A percentile compares a stretch with the other conserved stretches of the same genome.
phyloP scores from a whole-genome alignment of 1,284 basidiomycete genomes.

The Ganoderma boninense region DNA sequence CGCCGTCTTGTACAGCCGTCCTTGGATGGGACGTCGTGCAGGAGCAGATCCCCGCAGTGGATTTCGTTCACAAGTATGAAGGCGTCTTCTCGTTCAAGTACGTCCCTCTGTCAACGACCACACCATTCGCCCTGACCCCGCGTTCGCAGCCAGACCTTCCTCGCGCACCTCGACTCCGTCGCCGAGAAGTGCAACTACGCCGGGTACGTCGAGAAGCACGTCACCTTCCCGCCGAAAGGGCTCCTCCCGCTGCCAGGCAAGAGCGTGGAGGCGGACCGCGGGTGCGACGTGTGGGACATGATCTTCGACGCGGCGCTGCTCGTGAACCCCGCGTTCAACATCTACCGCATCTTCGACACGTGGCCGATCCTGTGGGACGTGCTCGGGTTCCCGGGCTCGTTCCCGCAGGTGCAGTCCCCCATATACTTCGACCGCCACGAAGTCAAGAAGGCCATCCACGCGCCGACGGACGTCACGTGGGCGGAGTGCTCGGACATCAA shows the following conservation, averaged over 20 bases:
- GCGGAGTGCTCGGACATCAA: constrained; percentile 64
- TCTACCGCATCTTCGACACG: constrained; percentile 79
- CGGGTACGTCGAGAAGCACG: constrained; percentile 66
- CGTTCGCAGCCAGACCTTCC: constrained; percentile 61
- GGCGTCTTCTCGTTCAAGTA: constrained; percentile 77
- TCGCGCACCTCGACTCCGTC: constrained; percentile 61
- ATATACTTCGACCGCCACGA: constrained; percentile 75
- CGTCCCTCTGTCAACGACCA: constrained; percentile 23
- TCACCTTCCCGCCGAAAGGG: constrained; percentile 72
- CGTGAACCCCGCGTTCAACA: constrained; percentile 79
- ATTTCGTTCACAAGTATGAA: constrained; percentile 75
- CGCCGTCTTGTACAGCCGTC: constrained; percentile 56
- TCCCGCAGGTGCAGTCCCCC: constrained; percentile 55
- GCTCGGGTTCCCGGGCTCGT: constrained; percentile 79
- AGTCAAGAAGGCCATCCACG: constrained; percentile 79
- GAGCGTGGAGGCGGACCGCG: constrained; percentile 50
- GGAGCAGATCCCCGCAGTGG: constrained; percentile 71
- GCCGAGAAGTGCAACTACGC: constrained; percentile 69
- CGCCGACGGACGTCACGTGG: constrained; percentile 73
- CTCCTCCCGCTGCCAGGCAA: constrained; percentile 66
- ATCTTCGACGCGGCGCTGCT: constrained; percentile 67
- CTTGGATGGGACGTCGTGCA: constrained; percentile 62
- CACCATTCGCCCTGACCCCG: background rate
- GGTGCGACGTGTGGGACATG: constrained; percentile 73
- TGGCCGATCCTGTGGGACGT: constrained; percentile 76